Conservation (phyloP, 495 filamentous ascomycete genomes). For the Elasticomyces elasticus region DNA sequence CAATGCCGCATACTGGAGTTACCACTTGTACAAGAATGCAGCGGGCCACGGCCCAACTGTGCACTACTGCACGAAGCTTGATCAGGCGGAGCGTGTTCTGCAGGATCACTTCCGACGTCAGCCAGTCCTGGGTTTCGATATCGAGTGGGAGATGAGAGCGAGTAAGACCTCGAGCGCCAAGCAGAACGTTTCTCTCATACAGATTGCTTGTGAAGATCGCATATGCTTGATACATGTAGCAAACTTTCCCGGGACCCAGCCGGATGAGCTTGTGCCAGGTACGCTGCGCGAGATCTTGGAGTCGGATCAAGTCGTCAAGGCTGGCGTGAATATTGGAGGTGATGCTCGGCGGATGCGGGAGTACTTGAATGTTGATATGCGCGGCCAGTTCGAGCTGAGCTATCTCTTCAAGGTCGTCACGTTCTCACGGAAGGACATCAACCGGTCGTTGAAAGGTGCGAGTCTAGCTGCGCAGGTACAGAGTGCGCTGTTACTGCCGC, state of each 20-base stretch:
- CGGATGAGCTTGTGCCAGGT: constrained; percentile 27
- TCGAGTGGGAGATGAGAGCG: constrained; percentile 30
- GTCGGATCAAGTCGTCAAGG: constrained; percentile 71
- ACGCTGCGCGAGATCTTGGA: constrained; percentile 50
- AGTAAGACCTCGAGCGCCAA: constrained; percentile 22
- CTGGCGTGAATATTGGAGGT: constrained; percentile 83
- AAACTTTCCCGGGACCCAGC: constrained; percentile 21
- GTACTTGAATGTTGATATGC: constrained; percentile 23
- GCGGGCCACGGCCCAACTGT: constrained; percentile 19
- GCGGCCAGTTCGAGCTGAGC: constrained; percentile 30
- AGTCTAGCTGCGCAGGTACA: constrained; percentile 27
- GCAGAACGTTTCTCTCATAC: constrained; percentile 30
- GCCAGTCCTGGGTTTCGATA: constrained; percentile 32
- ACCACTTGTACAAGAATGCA: constrained; percentile 27
- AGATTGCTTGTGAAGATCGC: constrained; percentile 31
- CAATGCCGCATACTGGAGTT: constrained; percentile 23
- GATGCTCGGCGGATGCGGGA: constrained; percentile 37
- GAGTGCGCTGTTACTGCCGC: constrained; percentile 27
- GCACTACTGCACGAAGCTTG: constrained; percentile 28
- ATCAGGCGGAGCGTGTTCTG: constrained; percentile 24
- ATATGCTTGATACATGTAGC: constrained; percentile 33
- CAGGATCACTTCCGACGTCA: constrained; percentile 26
- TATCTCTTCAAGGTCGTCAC: constrained; percentile 32
- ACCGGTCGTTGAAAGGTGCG: constrained; percentile 20
- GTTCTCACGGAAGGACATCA: constrained; percentile 19